Evolutionary conservation across 257 asterid genomes (phyloP), one percentile per base, ranked within the genome.

Genomic region (Galeopsis tetrahit): DNA sequence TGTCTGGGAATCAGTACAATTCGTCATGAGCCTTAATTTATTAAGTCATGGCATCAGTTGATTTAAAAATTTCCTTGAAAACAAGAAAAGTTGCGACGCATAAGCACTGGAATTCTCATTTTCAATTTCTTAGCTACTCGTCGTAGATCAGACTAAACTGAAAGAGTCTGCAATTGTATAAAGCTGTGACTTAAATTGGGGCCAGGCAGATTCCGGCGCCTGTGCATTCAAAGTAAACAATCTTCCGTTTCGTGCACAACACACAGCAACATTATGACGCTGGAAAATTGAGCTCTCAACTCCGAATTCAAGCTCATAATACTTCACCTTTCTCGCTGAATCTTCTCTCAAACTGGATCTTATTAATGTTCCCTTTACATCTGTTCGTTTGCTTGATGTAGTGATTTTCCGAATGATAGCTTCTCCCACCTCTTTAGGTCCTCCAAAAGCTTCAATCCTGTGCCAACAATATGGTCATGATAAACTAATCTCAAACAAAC

Each of bases 371-470:
- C 92, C 96, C 61, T 85, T 85, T 57, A 90, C 82, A 33, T 84
- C 80, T 4, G 81, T 63, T 38, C 79, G 66, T 67, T 79, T 77
- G 10, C 83, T 65, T 5, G 90, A 83, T 64, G 81, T 78, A 56
- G 96, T 84, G 33, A 93, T 81, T 33, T 3, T 87, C 71, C 82
- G 59, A 55, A 91, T 78, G 0, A 93, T 44, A 4, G 89, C 87
- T 69, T 89, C 93, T 62, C 96, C 97, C 15, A 90, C 90, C 79
- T 89, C 96, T 56, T 81, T 75, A n/a, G 95, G 82, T 76, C 96
- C 96, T 66, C 98, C 97, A 78, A 91, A 91, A 31, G 90, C 84
- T 65, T 89, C 98, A 46, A 91, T 88, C 63, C 97, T 93, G 88
- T 32, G 59, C 61, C 46, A 64, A 14, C 56, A 21, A 56, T 56